These are phyloP conservation scores for Benincasa hispida DNA, from an alignment of 306 rosid genomes.

Conservation along the genomic window DNA sequence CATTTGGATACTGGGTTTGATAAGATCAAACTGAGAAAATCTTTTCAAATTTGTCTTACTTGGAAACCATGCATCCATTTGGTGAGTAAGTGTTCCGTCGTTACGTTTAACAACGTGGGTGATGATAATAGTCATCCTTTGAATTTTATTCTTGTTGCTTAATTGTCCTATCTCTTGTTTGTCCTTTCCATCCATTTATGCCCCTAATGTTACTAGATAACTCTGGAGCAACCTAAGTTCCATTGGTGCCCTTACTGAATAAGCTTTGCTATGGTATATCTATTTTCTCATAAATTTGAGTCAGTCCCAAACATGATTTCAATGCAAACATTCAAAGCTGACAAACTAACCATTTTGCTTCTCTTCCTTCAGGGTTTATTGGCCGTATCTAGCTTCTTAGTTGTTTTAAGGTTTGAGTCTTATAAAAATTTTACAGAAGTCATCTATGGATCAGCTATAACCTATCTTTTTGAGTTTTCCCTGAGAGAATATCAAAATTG, in stretches of 20 bases:
- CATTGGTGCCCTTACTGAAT: neutral
- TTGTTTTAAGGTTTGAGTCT: neutral
- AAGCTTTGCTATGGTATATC: neutral
- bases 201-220: neutral
- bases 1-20: neutral
- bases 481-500: neutral
- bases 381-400: neutral
- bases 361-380: neutral
- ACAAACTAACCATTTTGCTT: neutral
- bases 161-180: neutral
- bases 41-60: neutral
- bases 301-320: neutral
- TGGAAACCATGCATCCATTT: neutral
- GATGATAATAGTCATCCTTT: neutral
- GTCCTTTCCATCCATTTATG: neutral
- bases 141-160: neutral
- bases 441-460: neutral
- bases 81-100: neutral
- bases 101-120: neutral
- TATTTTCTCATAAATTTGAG: neutral
- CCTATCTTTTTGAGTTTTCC: neutral
- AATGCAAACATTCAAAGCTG: neutral
- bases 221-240: neutral
- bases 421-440: neutral
- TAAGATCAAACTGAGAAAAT: neutral